Conservation (phyloP, 495 filamentous ascomycete genomes). For the Penicillium atrosanguineum region DNA sequence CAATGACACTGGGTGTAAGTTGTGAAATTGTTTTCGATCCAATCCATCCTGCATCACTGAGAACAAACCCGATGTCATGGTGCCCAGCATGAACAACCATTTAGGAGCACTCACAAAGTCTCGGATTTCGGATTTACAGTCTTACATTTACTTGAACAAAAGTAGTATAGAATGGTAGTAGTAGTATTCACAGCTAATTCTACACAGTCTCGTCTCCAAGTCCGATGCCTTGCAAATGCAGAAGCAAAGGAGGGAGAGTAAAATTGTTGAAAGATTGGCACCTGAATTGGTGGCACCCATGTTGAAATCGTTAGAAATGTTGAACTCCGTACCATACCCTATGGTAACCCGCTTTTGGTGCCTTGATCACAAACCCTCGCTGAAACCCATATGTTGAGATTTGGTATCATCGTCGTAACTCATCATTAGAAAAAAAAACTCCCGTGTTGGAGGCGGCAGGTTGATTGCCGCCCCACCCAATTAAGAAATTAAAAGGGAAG, state of each 20-base stretch:
- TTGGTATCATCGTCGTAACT: constrained; percentile 54
- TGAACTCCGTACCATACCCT: constrained; percentile 39
- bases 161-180: neutral
- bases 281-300: constrained; percentile 48
- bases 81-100: too few relatives aligned
- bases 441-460: constrained; percentile 38
- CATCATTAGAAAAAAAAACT: constrained; percentile 37
- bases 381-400: constrained; percentile 51
- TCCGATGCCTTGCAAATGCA: constrained; percentile 16
- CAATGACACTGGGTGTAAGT: too few relatives aligned
- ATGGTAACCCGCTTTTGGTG: constrained; percentile 42
- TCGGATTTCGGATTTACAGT: too few relatives aligned
- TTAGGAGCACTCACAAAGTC: too few relatives aligned
- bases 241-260: constrained; percentile 23
- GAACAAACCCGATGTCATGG: too few relatives aligned
- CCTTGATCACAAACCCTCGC: constrained; percentile 40
- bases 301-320: constrained; percentile 61
- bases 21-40: too few relatives aligned
- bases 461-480: constrained; percentile 41
- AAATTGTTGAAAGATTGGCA: constrained; percentile 36
- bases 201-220: constrained; percentile 22
- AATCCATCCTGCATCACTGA: too few relatives aligned
- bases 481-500: constrained; percentile 27
- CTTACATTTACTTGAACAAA: neutral
- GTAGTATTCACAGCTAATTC: constrained; percentile 31